Conservation (phyloP, 2,329 filamentous ascomycete species). For the Colletotrichum viniferum region DNA sequence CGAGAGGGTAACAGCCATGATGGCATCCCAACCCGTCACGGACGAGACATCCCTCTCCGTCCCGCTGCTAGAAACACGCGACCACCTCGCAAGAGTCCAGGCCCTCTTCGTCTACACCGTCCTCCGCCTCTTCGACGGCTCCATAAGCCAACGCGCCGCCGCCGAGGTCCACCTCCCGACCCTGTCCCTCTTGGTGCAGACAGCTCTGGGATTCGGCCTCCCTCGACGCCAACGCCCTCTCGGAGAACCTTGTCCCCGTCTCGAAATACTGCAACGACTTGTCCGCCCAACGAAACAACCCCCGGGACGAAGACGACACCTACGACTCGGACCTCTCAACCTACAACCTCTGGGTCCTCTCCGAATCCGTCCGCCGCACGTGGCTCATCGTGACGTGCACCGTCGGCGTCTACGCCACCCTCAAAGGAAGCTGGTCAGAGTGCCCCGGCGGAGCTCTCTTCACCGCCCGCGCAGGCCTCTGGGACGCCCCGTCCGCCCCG, state of each 20-base stretch:
- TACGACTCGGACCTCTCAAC: constrained; percentile 12
- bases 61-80: neutral
- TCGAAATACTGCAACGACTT: neutral
- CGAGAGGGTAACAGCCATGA: constrained; percentile 18
- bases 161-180: constrained; percentile 25
- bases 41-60: neutral
- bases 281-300: neutral
- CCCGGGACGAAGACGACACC: neutral
- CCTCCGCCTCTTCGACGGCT: constrained; percentile 28
- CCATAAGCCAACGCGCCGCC: constrained; percentile 24
- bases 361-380: constrained; percentile 33
- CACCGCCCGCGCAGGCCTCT: constrained; percentile 29
- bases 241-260: neutral
- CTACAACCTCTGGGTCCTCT: constrained; percentile 35
- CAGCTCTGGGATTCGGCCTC: constrained; percentile 21
- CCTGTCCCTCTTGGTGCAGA: constrained; percentile 24
- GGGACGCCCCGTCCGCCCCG: constrained; percentile 29
- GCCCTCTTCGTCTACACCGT: constrained; percentile 26
- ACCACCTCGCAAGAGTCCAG: constrained; percentile 27
- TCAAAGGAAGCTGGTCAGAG: constrained; percentile 10
- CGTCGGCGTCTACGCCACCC: constrained; percentile 22
- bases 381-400: constrained; percentile 28
- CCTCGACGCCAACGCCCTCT: constrained; percentile 5
- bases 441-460: constrained; percentile 28
- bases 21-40: constrained; percentile 4